These are phyloP conservation scores for Lactarius indigo DNA, from an alignment of 768 basidiomycete genomes.

Conservation along the genomic window DNA sequence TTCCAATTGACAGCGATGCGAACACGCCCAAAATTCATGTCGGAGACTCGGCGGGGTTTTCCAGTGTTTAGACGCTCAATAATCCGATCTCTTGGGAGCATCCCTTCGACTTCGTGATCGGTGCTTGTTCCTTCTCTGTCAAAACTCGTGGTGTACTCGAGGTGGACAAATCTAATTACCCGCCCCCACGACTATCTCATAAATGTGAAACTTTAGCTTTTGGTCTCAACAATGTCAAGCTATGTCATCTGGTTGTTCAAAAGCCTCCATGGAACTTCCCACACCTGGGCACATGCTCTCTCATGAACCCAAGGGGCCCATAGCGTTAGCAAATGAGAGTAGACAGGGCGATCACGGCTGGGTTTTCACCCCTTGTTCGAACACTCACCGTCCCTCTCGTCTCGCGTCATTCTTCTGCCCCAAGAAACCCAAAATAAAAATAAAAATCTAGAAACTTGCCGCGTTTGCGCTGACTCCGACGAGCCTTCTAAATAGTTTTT, in stretches of 20 bases:
- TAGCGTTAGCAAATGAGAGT: not conserved
- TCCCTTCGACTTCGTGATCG: constrained; percentile 22
- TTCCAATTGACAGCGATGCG: not conserved
- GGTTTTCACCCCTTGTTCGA: not conserved
- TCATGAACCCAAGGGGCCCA: not conserved
- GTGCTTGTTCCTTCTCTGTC: constrained; percentile 23
- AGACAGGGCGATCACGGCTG: not conserved
- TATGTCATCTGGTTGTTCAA: not conserved
- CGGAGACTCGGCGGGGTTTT: constrained; percentile 7
- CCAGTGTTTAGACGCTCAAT: constrained; percentile 11
- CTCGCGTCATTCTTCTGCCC: not conserved
- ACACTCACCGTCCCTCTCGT: not conserved
- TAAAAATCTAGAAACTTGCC: not conserved
- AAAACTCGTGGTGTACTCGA: constrained; percentile 23
- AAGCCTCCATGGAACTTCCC: not conserved
- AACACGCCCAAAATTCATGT: constrained; percentile 15
- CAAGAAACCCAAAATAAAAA: not conserved
- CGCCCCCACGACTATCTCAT: constrained; percentile 5
- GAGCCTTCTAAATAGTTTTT: not conserved
- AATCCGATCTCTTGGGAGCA: constrained; percentile 13
- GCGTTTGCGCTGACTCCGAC: not conserved
- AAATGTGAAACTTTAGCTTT: constrained; percentile 1
- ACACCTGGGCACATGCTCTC: not conserved
- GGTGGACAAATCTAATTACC: constrained; percentile 10
- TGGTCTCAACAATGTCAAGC: constrained; percentile 3